These are phyloP conservation scores for Pleurotus tuoliensis DNA, from an alignment of 768 basidiomycete genomes.

Conservation along the genomic window DNA sequence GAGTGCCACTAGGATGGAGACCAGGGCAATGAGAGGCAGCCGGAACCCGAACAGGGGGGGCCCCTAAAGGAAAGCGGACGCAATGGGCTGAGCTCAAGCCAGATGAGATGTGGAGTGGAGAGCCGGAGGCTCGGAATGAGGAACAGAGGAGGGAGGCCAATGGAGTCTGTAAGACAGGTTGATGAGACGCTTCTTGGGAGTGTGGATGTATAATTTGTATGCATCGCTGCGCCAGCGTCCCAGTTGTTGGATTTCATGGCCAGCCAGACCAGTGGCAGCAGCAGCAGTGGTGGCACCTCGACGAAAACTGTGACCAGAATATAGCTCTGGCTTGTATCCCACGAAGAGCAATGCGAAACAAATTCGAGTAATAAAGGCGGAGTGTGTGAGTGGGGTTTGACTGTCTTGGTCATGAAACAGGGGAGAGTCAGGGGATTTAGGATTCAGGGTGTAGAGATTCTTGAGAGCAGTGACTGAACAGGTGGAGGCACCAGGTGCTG, in stretches of 20 bases:
- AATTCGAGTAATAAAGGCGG: slow-evolving; percentile 14
- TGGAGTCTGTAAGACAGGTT: no score
- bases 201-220: no score
- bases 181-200: no score
- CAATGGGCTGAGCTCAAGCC: not conserved
- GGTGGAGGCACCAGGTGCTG: slow-evolving; percentile 13
- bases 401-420: slow-evolving; percentile 12
- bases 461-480: slow-evolving; percentile 15
- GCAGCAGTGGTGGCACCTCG: slow-evolving; percentile 26
- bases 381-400: slow-evolving; percentile 7
- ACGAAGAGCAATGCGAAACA: not conserved
- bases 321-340: not conserved
- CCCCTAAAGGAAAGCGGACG: no score
- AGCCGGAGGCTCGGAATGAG: not conserved
- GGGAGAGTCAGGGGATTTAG: slow-evolving; percentile 7
- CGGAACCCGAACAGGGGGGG: no score
- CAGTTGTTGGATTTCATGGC: slow-evolving; percentile 19
- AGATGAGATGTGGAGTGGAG: not conserved
- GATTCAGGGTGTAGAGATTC: not conserved
- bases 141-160: no score
- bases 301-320: slow-evolving; percentile 25
- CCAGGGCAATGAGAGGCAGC: no score
- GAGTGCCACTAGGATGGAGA: no score
- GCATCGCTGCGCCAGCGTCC: no score
- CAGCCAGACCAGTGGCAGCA: slow-evolving; percentile 22